A percentile compares a stretch with the other conserved stretches of the same genome.
Conservation (phyloP, 2,329 filamentous ascomycete genomes). For the Drechslera avenae region DNA sequence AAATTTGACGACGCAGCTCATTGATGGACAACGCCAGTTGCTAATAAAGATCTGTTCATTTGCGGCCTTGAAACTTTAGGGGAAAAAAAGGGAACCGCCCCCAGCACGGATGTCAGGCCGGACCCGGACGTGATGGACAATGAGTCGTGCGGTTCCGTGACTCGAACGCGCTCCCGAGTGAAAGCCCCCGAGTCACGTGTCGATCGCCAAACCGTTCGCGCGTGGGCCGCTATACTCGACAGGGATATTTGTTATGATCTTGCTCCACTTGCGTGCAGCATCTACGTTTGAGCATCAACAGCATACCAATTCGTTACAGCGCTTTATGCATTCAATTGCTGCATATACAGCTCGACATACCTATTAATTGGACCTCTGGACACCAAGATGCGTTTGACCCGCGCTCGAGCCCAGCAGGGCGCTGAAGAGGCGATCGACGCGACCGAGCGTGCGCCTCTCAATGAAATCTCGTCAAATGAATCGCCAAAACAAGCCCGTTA, state of each 20-base stretch:
- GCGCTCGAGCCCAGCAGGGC: conserved; percentile 50
- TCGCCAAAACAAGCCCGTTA: conserved; percentile 22
- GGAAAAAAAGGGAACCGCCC: background rate
- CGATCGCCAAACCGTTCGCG: conserved; percentile 8
- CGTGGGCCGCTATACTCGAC: conserved; percentile 17
- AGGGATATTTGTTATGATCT: conserved; percentile 27
- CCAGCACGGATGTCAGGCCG: conserved; percentile 10
- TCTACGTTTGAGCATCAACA: conserved; percentile 27
- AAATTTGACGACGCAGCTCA: background rate
- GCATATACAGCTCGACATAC: conserved; percentile 13
- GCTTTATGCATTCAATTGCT: conserved; percentile 21
- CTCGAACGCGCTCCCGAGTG: conserved; percentile 10
- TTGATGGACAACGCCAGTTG: background rate
- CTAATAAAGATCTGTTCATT: conserved; percentile 2
- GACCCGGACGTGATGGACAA: background rate
- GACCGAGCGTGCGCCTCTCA: conserved; percentile 46
- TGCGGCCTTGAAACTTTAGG: conserved; percentile 1
- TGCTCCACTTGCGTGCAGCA: conserved; percentile 18
- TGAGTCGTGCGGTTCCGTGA: conserved; percentile 9
- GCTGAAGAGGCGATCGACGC: conserved; percentile 45
- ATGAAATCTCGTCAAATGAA: conserved; percentile 49
- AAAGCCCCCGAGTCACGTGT: conserved; percentile 21
- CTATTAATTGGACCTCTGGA: conserved; percentile 1
- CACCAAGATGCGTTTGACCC: conserved; percentile 50
- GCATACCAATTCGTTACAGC: conserved; percentile 10